Conservation (phyloP, 768 basidiomycete genomes). For the Hygrocybe coccinea region DNA sequence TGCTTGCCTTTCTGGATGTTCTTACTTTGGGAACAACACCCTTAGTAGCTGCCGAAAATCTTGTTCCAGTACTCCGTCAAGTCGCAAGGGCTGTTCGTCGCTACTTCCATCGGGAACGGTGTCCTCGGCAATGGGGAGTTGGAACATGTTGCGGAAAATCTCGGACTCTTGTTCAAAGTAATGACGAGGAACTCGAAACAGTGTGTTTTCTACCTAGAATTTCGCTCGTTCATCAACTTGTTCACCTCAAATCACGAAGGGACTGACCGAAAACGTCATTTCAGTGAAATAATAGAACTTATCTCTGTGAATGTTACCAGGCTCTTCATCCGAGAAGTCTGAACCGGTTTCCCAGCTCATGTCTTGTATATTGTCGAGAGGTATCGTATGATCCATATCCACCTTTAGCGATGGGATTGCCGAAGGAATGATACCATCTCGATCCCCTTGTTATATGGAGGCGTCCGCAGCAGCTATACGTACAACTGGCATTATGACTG, state of each 20-base stretch:
- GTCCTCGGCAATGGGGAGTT: constrained; percentile 2
- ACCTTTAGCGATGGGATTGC: too few species aligned
- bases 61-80: constrained; percentile 5
- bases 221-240: not conserved
- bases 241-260: too few species aligned
- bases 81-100: constrained; percentile 9
- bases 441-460: too few species aligned
- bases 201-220: constrained; percentile 5
- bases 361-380: too few species aligned
- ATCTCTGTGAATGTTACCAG: too few species aligned
- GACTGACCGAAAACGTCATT: not conserved
- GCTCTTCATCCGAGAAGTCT: too few species aligned
- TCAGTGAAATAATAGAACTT: not conserved
- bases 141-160: constrained; percentile 9
- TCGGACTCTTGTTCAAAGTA: constrained; percentile 8
- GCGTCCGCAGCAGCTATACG: too few species aligned
- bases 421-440: too few species aligned
- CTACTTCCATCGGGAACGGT: constrained; percentile 3
- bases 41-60: constrained; percentile 9
- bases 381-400: too few species aligned
- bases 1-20: too few species aligned
- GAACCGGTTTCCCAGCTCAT: too few species aligned
- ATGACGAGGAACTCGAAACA: constrained; percentile 10
- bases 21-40: constrained; percentile 4
- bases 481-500: too few species aligned